Conservation (phyloP, 768 basidiomycete genomes). For the Trametes sanguinea region DNA sequence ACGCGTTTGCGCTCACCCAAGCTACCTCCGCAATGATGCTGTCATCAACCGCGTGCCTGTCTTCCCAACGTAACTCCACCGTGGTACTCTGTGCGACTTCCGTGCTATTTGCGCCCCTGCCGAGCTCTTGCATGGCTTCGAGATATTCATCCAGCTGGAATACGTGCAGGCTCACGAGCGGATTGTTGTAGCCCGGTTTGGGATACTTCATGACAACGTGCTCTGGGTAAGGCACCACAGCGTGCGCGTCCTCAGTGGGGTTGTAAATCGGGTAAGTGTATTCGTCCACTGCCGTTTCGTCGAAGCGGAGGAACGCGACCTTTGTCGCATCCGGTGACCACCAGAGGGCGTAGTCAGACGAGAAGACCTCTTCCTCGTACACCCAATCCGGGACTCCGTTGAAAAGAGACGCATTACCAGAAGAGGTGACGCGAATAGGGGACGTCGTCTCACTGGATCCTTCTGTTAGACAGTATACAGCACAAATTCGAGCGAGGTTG, state of each 20-base stretch:
- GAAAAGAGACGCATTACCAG: constrained; percentile 84
- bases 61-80: constrained; percentile 66
- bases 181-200: constrained; percentile 90
- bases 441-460: constrained; percentile 34
- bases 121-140: constrained; percentile 25
- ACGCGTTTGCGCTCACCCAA: constrained; percentile 77
- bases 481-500: not conserved
- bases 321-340: constrained; percentile 81
- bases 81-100: constrained; percentile 38
- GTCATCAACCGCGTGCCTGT: constrained; percentile 54
- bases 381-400: constrained; percentile 98
- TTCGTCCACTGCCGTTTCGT: constrained; percentile 86
- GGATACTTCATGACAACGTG: constrained; percentile 74
- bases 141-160: constrained; percentile 72
- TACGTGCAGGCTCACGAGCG: constrained; percentile 77
- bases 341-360: constrained; percentile 76
- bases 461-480: not conserved
- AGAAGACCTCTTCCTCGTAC: constrained; percentile 91
- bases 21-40: constrained; percentile 80
- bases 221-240: constrained; percentile 76
- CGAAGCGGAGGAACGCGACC: constrained; percentile 83
- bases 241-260: constrained; percentile 66
- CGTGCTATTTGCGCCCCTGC: constrained; percentile 26
- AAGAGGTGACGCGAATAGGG: constrained; percentile 75
- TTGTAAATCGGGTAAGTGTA: constrained; percentile 93